phyloP scores from a whole-genome alignment of 345 rosid genomes.

The Salix viminalis region DNA sequence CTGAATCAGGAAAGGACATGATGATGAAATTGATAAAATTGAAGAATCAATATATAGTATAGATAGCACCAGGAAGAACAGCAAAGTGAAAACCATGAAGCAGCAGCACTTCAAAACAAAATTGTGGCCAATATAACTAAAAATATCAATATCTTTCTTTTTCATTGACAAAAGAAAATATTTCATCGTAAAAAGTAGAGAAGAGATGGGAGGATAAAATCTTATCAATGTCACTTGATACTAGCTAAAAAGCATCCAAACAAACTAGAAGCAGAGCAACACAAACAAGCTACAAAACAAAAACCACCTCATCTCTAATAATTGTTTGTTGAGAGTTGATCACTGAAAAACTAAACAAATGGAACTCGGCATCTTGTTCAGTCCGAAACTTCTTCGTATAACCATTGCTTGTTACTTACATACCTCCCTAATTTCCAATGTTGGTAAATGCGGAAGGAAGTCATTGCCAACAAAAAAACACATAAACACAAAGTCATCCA shows the following conservation, averaged over 20 bases:
- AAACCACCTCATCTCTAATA: neutral
- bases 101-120: neutral
- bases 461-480: slow-evolving; percentile 99
- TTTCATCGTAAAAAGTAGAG: neutral
- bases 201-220: neutral
- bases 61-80: neutral
- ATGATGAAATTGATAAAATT: neutral
- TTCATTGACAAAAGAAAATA: neutral
- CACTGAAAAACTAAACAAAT: neutral
- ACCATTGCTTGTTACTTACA: slow-evolving; percentile 11
- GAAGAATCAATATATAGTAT: neutral
- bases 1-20: slow-evolving; percentile 40
- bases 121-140: neutral
- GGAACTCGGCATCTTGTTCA: neutral
- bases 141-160: neutral
- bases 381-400: neutral
- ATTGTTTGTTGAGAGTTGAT: neutral
- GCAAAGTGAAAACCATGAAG: neutral
- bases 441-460: slow-evolving; percentile 99
- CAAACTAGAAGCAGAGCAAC: neutral
- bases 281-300: neutral
- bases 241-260: neutral
- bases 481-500: slow-evolving; percentile 93
- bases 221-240: neutral
- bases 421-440: slow-evolving; percentile 97